Evolutionary conservation across 2,329 filamentous ascomycete genomes (phyloP), one percentile per base, ranked within the genome.

Genomic region (Lecanicillium sp.): DNA sequence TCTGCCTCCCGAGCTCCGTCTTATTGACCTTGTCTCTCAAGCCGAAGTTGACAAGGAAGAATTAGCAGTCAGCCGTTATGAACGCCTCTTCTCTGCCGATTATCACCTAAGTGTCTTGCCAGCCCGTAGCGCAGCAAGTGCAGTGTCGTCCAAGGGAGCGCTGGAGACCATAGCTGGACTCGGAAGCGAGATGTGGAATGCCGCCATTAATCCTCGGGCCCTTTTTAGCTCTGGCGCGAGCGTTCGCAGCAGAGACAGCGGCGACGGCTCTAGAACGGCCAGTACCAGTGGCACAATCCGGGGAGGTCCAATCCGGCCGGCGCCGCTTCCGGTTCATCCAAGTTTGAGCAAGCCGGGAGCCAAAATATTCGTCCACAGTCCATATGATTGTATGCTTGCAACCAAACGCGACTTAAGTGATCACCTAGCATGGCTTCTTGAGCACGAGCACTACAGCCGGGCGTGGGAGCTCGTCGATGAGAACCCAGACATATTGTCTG

Each of bases 311-410:
- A 54, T 54, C 10, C 60, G 57, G 33, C 49, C 59, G 6, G 51
- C 54, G 3, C 53, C 60, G 3, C 63, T 64, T 30, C 64, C 69
- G 11, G 68, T 75, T 2, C 75, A 84, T 60, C 66, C 78, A 47
- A 73, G 72, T 56, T 63, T 86, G 54, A 58, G 74, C 55, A 75
- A 81, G 58, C 72, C 71, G 43, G 75, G 78, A 2, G 65, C 75
- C 57, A 76, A 97, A 60, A 86, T 98, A 14, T 96, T 96, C 62
- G 88, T 98, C 33, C 90, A 95, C 59, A 96, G 90, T 58, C 93
- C 93, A 0, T 98, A 94, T 61, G 93, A 98, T 66, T 97, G 90
- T 58, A 85, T 97, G n/a, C 71, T 96, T 47, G 88, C 89, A 1
- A 88, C 93, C 2, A 90, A 90, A 62, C 78, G 93, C 56, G 90